Base-by-base conservation (phyloP, 192 early-diverging fungal genomes). In the Coemansia sp. region DNA sequence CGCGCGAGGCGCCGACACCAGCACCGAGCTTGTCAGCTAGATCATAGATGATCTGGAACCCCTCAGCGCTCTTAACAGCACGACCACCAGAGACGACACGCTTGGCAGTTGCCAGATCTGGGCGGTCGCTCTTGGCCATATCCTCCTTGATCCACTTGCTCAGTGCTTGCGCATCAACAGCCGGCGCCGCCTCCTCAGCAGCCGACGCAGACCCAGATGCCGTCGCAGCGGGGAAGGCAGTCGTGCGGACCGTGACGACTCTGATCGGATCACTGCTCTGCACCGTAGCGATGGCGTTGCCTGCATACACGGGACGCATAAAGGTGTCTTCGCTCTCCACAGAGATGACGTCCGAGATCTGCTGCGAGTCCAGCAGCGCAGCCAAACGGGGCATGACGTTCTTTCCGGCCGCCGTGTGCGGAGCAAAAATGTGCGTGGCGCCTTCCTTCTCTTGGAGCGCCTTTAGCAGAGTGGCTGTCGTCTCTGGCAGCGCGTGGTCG, bases 211-310 rank as follows among this genome's bases (percentile, higher is more conserved):
- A 83, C 34, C 69, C 76, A 29, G 82, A 76, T 27, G 73, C 60
- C 3, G 72, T 67, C 5, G 88, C 92, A 31, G 93, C 89, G 16
- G 93, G 89, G 87, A 99, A 99, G 18, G 97, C 92, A 36, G 95
- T 93, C 27, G 90, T 89, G 69, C 97, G 92, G 65, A 99, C 89
- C 24, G 97, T 96, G 49, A 99, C 59, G 38, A 99, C 68, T 86
- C 97, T 97, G 77, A 96, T 84, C 18, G 82, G 68, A 66, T 99
- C 97, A 47, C 86, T 90, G 46, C 93, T 93, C 85, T 96, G 93
- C 67, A 99, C 97, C 0, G 92, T 97, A 42, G 97, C 96, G 83
- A 99, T 92, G 22, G 96, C 97, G 75, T 99, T 99, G 68, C 95
- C 97, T 63, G 97, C 97, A 79, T 96, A 99, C 80, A 99, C 96